Base-by-base conservation (phyloP, 192 early-diverging fungal genomes). In the Linderina pennispora region DNA sequence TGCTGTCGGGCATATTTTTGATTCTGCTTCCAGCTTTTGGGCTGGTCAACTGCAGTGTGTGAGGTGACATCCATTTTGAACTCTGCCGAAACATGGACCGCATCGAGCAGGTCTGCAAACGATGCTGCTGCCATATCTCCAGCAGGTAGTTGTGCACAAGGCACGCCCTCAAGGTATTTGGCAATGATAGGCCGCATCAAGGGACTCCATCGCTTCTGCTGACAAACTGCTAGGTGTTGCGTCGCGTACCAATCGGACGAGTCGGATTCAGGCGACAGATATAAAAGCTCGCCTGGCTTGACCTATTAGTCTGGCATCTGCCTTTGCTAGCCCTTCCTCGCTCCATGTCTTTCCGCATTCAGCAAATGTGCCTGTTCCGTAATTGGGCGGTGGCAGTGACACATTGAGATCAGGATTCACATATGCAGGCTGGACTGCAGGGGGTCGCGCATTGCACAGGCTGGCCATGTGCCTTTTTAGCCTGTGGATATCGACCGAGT, bases 401-500 rank as follows among this genome's bases (percentile, higher is more conserved):
- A 66, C 58, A 36, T 80, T 80, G 48, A 40, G 55, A 58, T 80
- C 66, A 15, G 66, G 57, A 13, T 20, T 7, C 11, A 50, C 58
- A 45, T 58, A 73, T 2, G 55, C 24, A 20, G 62, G 66, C n/a
- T 36, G 40, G 1, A 36, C 23, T 0, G n/a, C 52, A 4, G 55
- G 55, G 2, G 87, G 87, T 17, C 82, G 50, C 13, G 79, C 55
- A 53, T 87, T 87, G 52, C 87, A 89, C 11, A 64, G 64, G 16
- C 49, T 63, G 15, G 58, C 65, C 60, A 88, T 52, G 53, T 89
- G 86, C 5, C 49, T 40, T 43, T 75, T 79, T 8, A 88, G 62
- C 22, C 76, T 71, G 10, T 58, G n/a, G 13, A 54, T 35, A 24
- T 56, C 44, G 10, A 76, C 74, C 53, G 78, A 86, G 77, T 90